Percentiles rank a stretch among this genome's conserved stretches.
Conservation (phyloP, 148 eudicot species). For the Cornus controversa region DNA sequence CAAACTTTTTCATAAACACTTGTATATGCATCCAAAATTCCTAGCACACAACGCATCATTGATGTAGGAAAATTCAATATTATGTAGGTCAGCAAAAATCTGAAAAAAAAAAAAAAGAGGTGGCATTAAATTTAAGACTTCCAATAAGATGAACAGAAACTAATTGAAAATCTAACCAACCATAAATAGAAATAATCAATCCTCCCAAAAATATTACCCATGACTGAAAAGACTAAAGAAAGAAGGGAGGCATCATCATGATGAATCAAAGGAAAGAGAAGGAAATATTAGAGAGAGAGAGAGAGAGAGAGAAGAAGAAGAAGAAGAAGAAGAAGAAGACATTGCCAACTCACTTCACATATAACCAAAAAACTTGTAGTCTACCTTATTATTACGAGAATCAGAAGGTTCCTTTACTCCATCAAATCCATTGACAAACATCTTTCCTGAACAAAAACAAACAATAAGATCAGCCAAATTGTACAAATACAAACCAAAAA, state of each 20-base stretch:
- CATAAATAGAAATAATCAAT: no score
- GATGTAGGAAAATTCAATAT: not conserved
- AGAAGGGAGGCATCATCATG: no score
- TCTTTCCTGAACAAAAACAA: not conserved
- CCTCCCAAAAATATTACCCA: not conserved
- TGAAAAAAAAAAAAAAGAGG: not conserved
- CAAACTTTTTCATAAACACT: no score
- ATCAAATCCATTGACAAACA: not conserved
- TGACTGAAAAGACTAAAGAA: not conserved
- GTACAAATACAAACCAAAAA: no score
- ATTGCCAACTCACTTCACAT: not conserved
- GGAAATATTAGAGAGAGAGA: no score
- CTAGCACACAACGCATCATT: not conserved
- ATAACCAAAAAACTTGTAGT: not conserved
- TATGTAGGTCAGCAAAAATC: no score
- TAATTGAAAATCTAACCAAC: not conserved
- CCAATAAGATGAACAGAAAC: not conserved
- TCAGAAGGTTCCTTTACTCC: conserved; percentile 20
- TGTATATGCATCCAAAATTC: no score
- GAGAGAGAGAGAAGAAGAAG: no score
- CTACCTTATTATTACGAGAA: conserved; percentile 20
- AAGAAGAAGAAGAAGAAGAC: no score
- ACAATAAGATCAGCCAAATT: not conserved
- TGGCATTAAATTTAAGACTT: no score
- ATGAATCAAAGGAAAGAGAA: no score